Percentiles rank a stretch among this genome's conserved stretches.
Evolutionary conservation across 208 protist species (phyloP).

Genomic region (Acanthamoeba royreba): DNA sequence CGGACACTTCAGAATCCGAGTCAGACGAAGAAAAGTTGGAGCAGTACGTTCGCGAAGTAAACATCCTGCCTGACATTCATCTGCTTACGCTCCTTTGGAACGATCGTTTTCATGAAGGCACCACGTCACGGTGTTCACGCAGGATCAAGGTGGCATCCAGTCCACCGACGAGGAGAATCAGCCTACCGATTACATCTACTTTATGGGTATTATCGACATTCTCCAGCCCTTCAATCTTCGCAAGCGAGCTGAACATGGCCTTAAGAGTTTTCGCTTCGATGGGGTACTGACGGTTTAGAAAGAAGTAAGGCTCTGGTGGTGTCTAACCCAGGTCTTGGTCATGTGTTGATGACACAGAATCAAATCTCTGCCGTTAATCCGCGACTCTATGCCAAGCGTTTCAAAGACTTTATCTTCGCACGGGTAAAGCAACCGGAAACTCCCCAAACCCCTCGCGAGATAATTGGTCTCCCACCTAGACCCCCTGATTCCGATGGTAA

Average conservation of each 20-base stretch:
- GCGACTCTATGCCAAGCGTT: slow-evolving; percentile 5
- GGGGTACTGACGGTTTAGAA: background rate
- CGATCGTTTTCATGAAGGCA: background rate
- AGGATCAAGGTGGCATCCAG: slow-evolving; percentile 16
- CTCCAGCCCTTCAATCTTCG: slow-evolving; percentile 30
- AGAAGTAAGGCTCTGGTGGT: background rate
- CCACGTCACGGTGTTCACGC: slow-evolving; percentile 20
- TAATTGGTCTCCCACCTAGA: background rate
- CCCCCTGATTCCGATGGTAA: background rate
- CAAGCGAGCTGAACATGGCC: background rate
- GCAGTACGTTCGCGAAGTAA: background rate
- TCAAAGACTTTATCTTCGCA: background rate
- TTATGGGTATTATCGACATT: slow-evolving; percentile 44
- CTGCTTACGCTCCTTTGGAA: background rate
- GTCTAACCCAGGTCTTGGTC: no score
- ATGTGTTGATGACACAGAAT: background rate
- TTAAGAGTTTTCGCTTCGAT: slow-evolving; percentile 11
- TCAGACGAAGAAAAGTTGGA: background rate
- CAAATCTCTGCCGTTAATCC: background rate
- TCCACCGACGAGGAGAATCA: background rate
- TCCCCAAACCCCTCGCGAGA: background rate
- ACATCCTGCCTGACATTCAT: no score
- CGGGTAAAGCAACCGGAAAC: background rate
- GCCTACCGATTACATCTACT: background rate
- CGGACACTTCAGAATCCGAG: background rate